phyloP scores from a whole-genome alignment of 768 basidiomycete genomes.

The Boletus barrowsii region DNA sequence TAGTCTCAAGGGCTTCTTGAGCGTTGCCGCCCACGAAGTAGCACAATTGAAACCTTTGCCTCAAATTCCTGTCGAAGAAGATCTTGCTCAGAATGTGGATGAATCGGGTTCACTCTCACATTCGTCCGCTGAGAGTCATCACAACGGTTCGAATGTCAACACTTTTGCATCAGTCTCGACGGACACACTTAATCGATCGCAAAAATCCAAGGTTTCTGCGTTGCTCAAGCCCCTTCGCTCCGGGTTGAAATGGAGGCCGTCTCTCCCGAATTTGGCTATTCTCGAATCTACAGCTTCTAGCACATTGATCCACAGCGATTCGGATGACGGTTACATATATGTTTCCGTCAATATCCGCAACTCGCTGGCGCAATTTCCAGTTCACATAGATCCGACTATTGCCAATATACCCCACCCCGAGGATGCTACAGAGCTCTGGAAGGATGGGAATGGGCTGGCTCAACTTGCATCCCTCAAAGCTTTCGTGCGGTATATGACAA shows the following conservation, averaged over 20 bases:
- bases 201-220: conserved; percentile 11
- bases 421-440: conserved; percentile 29
- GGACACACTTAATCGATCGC: not conserved
- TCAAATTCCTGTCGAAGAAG: conserved; percentile 12
- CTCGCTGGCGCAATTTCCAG: conserved; percentile 29
- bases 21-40: conserved; percentile 27
- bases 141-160: not conserved
- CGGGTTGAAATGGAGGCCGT: conserved; percentile 3
- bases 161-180: not conserved
- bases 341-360: conserved; percentile 25
- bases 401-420: conserved; percentile 31
- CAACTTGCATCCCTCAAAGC: conserved; percentile 39
- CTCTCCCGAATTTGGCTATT: conserved; percentile 1
- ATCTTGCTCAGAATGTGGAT: not conserved
- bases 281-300: conserved; percentile 14
- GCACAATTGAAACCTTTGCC: conserved; percentile 29
- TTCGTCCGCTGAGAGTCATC: conserved; percentile 5
- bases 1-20: conserved; percentile 32
- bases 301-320: conserved; percentile 18
- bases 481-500: conserved; percentile 46
- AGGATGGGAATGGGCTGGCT: conserved; percentile 24
- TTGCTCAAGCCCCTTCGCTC: conserved; percentile 18
- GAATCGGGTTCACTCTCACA: conserved; percentile 1
- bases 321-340: conserved; percentile 22
- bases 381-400: conserved; percentile 24